Conservation (phyloP, 2,329 filamentous ascomycete genomes). For the Cordyceps cateniannulata region DNA sequence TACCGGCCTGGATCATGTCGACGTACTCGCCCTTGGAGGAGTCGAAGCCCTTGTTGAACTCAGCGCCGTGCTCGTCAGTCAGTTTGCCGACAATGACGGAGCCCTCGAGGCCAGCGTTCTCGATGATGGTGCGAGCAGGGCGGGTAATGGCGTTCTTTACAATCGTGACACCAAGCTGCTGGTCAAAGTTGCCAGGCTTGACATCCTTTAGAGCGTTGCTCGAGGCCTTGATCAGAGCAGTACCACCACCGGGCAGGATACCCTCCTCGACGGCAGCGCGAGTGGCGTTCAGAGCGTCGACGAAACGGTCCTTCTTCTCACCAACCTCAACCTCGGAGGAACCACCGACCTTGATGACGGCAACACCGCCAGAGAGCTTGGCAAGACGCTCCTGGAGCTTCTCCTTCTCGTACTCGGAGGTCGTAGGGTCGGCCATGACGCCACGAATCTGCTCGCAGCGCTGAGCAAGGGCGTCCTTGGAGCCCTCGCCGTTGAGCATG, state of each 20-base stretch:
- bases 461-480: slow-evolving; percentile 88
- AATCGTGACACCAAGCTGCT: slow-evolving; percentile 96
- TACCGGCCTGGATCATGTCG: slow-evolving; percentile 96
- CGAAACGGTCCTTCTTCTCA: slow-evolving; percentile 99
- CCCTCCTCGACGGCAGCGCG: slow-evolving; percentile 98
- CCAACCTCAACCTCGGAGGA: slow-evolving; percentile 97
- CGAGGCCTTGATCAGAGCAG: slow-evolving; percentile 94
- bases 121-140: slow-evolving; percentile 89
- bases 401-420: slow-evolving; percentile 99
- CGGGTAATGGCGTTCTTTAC: slow-evolving; percentile 97
- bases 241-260: slow-evolving; percentile 97
- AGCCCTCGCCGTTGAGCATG: slow-evolving; percentile 92
- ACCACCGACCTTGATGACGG: slow-evolving; percentile 98
- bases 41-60: slow-evolving; percentile 99
- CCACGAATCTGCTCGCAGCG: slow-evolving; percentile 99
- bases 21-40: slow-evolving; percentile 96
- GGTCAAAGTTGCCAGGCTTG: slow-evolving; percentile 94
- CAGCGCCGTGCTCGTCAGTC: slow-evolving; percentile 79
- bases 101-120: slow-evolving; percentile 95
- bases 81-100: slow-evolving; percentile 97
- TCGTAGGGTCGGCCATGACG: slow-evolving; percentile 87
- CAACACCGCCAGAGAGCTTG: slow-evolving; percentile 97
- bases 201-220: slow-evolving; percentile 76
- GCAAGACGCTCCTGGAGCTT: slow-evolving; percentile 99
- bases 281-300: slow-evolving; percentile 96